Evolutionary conservation across 768 basidiomycete genomes (phyloP).

Genomic region (Clitopilus hobsonii): DNA sequence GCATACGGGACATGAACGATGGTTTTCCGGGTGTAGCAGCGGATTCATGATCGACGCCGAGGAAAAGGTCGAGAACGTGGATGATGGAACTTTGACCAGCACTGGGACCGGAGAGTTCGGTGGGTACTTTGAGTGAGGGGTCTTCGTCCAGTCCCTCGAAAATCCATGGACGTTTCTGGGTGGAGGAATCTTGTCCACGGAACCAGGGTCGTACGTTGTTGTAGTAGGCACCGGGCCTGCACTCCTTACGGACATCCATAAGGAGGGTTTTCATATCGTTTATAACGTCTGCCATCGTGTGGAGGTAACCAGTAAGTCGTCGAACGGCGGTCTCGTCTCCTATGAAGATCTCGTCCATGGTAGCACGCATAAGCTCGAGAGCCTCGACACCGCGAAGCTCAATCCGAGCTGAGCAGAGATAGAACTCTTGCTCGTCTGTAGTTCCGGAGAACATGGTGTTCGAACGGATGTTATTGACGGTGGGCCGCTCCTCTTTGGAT

Average conservation of each 20-base stretch:
- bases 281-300: slow-evolving; percentile 58
- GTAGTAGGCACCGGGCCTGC: slow-evolving; percentile 73
- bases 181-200: slow-evolving; percentile 58
- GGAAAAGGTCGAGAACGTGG: slow-evolving; percentile 68
- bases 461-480: slow-evolving; percentile 57
- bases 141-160: slow-evolving; percentile 58
- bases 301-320: slow-evolving; percentile 63
- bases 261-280: slow-evolving; percentile 59
- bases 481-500: slow-evolving; percentile 31
- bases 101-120: slow-evolving; percentile 69
- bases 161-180: slow-evolving; percentile 37
- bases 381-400: slow-evolving; percentile 84
- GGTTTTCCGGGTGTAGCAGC: slow-evolving; percentile 14
- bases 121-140: slow-evolving; percentile 35
- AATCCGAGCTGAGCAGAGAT: slow-evolving; percentile 79
- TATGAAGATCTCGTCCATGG: slow-evolving; percentile 87
- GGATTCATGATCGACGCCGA: slow-evolving; percentile 54
- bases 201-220: slow-evolving; percentile 78
- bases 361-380: slow-evolving; percentile 78
- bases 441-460: slow-evolving; percentile 75
- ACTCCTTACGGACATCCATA: slow-evolving; percentile 58
- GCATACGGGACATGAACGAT: slow-evolving; percentile 68
- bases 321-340: slow-evolving; percentile 59
- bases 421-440: slow-evolving; percentile 82
- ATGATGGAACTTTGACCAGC: slow-evolving; percentile 81